Evolutionary conservation across 768 basidiomycete species (phyloP).

Genomic region (Amyloporia xantha): DNA sequence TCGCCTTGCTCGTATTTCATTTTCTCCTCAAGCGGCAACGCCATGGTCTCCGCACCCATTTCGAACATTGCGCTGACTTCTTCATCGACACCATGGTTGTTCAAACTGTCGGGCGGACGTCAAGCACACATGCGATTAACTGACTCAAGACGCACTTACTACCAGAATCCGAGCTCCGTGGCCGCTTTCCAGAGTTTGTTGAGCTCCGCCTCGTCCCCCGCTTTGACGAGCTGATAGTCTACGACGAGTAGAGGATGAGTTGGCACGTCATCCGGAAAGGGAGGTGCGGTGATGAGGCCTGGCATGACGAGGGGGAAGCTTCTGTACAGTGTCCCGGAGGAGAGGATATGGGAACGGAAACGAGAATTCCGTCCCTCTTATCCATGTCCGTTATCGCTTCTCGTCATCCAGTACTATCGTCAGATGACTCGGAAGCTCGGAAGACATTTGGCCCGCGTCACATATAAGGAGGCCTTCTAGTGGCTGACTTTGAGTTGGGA

Average conservation of each 20-base stretch:
- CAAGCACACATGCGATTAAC: slow-evolving; percentile 1
- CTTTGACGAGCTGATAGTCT: slow-evolving; percentile 43
- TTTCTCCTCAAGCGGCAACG: slow-evolving; percentile 48
- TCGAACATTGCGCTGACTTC: slow-evolving; percentile 47
- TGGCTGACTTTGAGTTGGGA: too few species aligned
- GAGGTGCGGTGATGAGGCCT: slow-evolving; percentile 23
- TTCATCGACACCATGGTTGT: slow-evolving; percentile 48
- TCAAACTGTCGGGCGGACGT: slow-evolving; percentile 31
- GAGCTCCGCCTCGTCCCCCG: slow-evolving; percentile 36
- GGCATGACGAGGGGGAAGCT: slow-evolving; percentile 39
- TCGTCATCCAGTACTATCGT: not conserved
- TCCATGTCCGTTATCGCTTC: not conserved
- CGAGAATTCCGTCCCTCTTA: not conserved
- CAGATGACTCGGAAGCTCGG: not conserved
- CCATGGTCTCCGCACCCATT: slow-evolving; percentile 48
- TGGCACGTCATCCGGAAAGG: slow-evolving; percentile 45
- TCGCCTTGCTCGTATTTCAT: slow-evolving; percentile 54
- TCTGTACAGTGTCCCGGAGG: not conserved
- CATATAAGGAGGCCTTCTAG: not conserved
- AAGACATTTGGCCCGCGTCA: not conserved
- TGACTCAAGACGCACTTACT: slow-evolving; percentile 37
- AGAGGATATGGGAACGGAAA: not conserved
- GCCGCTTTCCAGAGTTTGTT: slow-evolving; percentile 51
- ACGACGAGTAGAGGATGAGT: slow-evolving; percentile 51
- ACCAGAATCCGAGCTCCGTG: slow-evolving; percentile 60